Conservation (phyloP, 2,329 filamentous ascomycete genomes). For the Fusarium sororula region DNA sequence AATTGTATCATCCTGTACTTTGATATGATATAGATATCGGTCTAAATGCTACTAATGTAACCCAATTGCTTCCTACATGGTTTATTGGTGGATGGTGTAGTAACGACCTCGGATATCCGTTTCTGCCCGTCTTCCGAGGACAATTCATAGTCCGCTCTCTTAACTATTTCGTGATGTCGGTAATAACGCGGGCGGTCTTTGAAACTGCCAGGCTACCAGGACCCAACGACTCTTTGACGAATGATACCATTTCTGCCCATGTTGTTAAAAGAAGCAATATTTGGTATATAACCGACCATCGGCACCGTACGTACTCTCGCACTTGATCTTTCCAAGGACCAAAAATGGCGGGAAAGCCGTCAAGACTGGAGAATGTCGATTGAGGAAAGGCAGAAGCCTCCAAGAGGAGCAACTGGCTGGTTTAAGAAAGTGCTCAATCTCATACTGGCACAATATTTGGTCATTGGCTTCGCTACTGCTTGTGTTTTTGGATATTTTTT, state of each 20-base stretch:
- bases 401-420: slow-evolving; percentile 8
- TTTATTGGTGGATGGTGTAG: neutral
- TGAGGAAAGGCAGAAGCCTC: slow-evolving; percentile 18
- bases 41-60: slow-evolving; percentile 11
- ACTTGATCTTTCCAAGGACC: neutral
- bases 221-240: neutral
- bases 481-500: slow-evolving; percentile 58
- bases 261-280: neutral
- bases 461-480: slow-evolving; percentile 67
- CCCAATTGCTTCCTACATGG: neutral
- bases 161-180: slow-evolving; percentile 24
- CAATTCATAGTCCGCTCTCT: slow-evolving; percentile 29
- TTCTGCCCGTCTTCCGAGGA: slow-evolving; percentile 5
- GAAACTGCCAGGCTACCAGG: slow-evolving; percentile 17
- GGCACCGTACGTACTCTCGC: neutral
- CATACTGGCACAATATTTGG: slow-evolving; percentile 69
- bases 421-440: slow-evolving; percentile 43
- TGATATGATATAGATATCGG: neutral
- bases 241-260: slow-evolving; percentile 10
- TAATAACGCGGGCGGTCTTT: slow-evolving; percentile 33
- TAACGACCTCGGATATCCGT: neutral
- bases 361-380: slow-evolving; percentile 23
- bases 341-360: slow-evolving; percentile 1
- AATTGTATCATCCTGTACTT: slow-evolving; percentile 31
- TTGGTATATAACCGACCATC: neutral